phyloP scores from a whole-genome alignment of 371 early-diverging fungal species.

The Choanephora cucurbitarum region DNA sequence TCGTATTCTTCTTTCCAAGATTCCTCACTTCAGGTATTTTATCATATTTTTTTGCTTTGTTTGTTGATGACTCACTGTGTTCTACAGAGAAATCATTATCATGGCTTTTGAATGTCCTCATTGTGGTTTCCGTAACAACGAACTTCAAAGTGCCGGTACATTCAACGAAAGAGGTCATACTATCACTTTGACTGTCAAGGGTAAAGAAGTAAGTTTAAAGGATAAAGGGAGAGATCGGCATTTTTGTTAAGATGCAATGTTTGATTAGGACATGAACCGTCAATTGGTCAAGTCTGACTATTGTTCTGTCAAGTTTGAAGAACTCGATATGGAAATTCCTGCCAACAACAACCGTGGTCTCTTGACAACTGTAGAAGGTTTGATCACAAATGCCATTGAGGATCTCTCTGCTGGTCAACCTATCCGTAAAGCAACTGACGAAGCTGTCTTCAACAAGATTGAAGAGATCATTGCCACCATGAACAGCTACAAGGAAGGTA shows the following conservation, averaged over 20 bases:
- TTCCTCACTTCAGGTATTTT: conserved; percentile 90
- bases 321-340: conserved; percentile 91
- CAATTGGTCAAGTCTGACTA: conserved; percentile 91
- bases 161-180: conserved; percentile 81
- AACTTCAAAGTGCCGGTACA: conserved; percentile 85
- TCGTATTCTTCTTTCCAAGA: conserved; percentile 83
- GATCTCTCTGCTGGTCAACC: conserved; percentile 81
- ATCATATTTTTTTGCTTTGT: background rate
- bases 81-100: conserved; percentile 76
- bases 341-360: conserved; percentile 73
- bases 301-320: conserved; percentile 77
- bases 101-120: conserved; percentile 95
- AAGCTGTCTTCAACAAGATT: conserved; percentile 73
- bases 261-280: conserved; percentile 85
- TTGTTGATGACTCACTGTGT: background rate
- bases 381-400: conserved; percentile 77
- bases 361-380: conserved; percentile 90
- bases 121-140: conserved; percentile 89
- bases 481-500: conserved; percentile 55
- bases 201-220: conserved; percentile 47
- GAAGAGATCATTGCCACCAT: conserved; percentile 71
- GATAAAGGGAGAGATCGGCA: background rate
- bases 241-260: no score
- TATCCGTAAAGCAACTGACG: conserved; percentile 68
- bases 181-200: conserved; percentile 61